Evolutionary conservation across 2,329 filamentous ascomycete genomes (phyloP).

Genomic region (Cercospora citrullina): DNA sequence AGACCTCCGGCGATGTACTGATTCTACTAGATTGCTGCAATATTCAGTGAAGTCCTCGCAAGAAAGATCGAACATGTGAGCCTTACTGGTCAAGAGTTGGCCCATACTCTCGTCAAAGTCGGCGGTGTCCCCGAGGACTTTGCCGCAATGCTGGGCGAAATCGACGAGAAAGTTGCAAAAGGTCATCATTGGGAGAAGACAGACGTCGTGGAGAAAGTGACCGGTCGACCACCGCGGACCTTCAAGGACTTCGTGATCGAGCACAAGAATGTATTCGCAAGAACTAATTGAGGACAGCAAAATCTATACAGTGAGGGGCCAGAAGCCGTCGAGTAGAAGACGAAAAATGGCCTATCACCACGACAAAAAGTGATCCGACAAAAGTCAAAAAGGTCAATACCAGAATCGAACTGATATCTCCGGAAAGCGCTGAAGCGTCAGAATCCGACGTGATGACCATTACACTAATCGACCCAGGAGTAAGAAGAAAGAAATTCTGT

Average conservation of each 20-base stretch:
- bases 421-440: background rate
- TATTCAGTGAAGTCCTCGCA: constrained; percentile 19
- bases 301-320: background rate
- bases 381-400: background rate
- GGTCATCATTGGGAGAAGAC: constrained; percentile 14
- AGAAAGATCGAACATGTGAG: constrained; percentile 17
- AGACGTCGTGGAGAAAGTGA: constrained; percentile 14
- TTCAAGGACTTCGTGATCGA: constrained; percentile 17
- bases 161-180: constrained; percentile 18
- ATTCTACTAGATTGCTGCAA: constrained; percentile 12
- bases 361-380: background rate
- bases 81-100: constrained; percentile 7
- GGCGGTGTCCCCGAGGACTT: constrained; percentile 3
- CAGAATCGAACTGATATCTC: background rate
- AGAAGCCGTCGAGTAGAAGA: background rate
- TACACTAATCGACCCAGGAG: background rate
- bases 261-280: constrained; percentile 9
- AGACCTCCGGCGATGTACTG: background rate
- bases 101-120: constrained; percentile 4
- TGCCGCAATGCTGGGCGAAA: constrained; percentile 17
- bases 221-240: constrained; percentile 10
- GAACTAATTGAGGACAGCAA: background rate
- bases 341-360: background rate
- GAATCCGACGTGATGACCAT: background rate
- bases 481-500: background rate